Evolutionary conservation across 257 asterid species (phyloP), one percentile per base, ranked within the genome.

Genomic region (Salvia rosmarinus): DNA sequence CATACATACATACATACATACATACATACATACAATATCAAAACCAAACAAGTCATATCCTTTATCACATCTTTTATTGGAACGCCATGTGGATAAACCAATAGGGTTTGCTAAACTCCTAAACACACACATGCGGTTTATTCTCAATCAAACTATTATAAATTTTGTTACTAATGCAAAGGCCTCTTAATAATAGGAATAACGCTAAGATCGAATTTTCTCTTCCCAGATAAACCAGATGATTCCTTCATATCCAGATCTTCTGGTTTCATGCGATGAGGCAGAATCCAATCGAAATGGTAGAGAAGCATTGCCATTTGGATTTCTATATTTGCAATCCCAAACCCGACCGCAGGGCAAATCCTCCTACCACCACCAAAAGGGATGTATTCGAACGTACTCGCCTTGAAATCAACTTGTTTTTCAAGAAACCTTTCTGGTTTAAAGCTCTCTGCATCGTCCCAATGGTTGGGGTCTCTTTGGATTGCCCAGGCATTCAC

Each of bases 321-420:
- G 0, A 67, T 28, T 55, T 76, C 79, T 3, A 80, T 25, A 9
- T 35, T 72, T 0, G 76, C 71, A 6, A 75, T n/a, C 5, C 68
- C 76, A n/a, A 67, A 67, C 3, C 16, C 1, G 4, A 69, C 19
- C 3, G 70, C 79, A 0, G 82, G 82, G 63, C 82, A 78, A 19
- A 62, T 62, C 65, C 82, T 78, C 20, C 82, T 78, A 8, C 82
- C 82, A 0, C 61, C 76, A 0, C 82, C 82, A 28, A 79, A 78
- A 2, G 79, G 75, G 1, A 67, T 39, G 42, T 21, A 67, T 1
- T 75, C 71, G 0, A 65, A 12, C 10, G 25, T 42, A 51, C n/a
- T 58, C 8, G n/a, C 75, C 6, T 1, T 67, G 39, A 11, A 78
- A 19, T 69, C 73, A 9, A 65, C 56, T 0, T 7, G 0, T 23